A percentile compares a stretch with the other conserved stretches of the same genome.
Conservation (phyloP, 352 stramenopile genomes). For the Pythium brassicae region DNA sequence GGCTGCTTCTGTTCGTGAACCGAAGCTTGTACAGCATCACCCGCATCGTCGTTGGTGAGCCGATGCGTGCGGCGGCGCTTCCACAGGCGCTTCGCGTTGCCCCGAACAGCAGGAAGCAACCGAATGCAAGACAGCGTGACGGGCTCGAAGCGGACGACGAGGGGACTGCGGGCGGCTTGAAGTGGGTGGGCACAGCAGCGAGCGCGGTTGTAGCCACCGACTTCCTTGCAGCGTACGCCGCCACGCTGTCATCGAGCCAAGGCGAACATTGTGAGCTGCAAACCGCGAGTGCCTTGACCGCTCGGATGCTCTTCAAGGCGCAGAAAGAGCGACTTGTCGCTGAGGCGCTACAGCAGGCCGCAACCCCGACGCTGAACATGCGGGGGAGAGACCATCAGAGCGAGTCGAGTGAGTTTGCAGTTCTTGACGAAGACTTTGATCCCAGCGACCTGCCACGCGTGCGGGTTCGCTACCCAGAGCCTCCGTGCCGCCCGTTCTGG, state of each 20-base stretch:
- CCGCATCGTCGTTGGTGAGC: conserved; percentile 29
- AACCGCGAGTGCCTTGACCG: conserved; percentile 10
- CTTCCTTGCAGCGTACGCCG: conserved; percentile 19
- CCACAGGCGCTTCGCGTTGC: neutral
- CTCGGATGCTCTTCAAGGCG: conserved; percentile 25
- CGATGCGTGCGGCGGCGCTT: neutral
- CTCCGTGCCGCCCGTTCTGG: conserved; percentile 8
- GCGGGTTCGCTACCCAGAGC: neutral
- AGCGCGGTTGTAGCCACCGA: neutral
- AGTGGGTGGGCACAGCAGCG: neutral
- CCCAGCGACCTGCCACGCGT: conserved; percentile 12
- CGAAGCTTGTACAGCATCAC: conserved; percentile 31
- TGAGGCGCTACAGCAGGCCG: conserved; percentile 23
- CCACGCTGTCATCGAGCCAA: conserved; percentile 19
- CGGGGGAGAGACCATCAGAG: conserved; percentile 1
- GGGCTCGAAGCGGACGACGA: neutral
- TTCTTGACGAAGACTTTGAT: conserved; percentile 5
- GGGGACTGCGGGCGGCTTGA: neutral
- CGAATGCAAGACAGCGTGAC: neutral
- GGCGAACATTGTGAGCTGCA: conserved; percentile 20
- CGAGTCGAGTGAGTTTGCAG: neutral
- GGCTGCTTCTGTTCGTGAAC: conserved; percentile 41
- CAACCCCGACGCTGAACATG: conserved; percentile 5
- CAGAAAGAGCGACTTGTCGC: conserved; percentile 37
- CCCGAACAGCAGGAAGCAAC: neutral